These are phyloP conservation scores for Podospora pseudoanserina DNA, from an alignment of 495 filamentous ascomycete species.

Conservation along the genomic window DNA sequence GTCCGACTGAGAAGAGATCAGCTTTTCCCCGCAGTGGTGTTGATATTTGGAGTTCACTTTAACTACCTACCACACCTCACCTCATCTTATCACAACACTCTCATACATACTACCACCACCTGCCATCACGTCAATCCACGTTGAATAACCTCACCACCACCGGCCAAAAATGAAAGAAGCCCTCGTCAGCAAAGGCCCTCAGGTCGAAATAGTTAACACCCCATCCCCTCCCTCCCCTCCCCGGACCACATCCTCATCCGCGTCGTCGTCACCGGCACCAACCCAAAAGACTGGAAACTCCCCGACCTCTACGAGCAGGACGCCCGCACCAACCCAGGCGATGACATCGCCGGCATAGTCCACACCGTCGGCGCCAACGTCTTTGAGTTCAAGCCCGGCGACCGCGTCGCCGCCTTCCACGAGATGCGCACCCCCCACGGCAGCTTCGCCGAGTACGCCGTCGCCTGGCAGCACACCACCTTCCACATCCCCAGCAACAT, in stretches of 20 bases:
- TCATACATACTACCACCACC: neutral
- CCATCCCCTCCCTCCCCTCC: slow-evolving; percentile 56
- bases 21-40: neutral
- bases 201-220: slow-evolving; percentile 60
- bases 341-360: slow-evolving; percentile 70
- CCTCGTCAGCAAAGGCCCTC: slow-evolving; percentile 47
- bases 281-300: slow-evolving; percentile 78
- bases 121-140: neutral
- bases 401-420: slow-evolving; percentile 70
- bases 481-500: slow-evolving; percentile 64
- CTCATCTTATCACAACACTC: too few relatives aligned
- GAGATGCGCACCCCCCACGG: slow-evolving; percentile 51
- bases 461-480: slow-evolving; percentile 61
- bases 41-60: neutral
- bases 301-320: slow-evolving; percentile 20
- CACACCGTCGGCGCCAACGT: slow-evolving; percentile 59
- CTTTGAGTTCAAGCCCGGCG: slow-evolving; percentile 59
- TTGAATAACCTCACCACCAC: neutral
- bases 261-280: slow-evolving; percentile 64
- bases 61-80: neutral
- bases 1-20: neutral
- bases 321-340: slow-evolving; percentile 53
- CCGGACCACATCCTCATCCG: slow-evolving; percentile 65
- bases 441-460: slow-evolving; percentile 67
- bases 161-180: slow-evolving; percentile 61